Evolutionary conservation across 306 rosid genomes (phyloP), one percentile per base, ranked within the genome.

Genomic region (Purshia tridentata): DNA sequence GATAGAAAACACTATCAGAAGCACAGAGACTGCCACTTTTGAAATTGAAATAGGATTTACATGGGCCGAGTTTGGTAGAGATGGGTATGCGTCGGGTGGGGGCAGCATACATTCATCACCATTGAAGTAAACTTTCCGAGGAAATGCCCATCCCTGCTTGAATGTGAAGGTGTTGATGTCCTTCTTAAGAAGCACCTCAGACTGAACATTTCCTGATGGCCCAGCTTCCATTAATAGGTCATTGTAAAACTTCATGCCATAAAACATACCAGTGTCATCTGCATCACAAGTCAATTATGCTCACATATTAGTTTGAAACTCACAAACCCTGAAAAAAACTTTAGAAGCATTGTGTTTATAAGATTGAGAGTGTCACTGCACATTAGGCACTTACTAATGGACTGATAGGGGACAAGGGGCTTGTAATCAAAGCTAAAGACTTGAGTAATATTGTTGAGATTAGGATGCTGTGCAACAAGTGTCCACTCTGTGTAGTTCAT

Each of bases 231-330:
- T 89, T 69, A 93, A 56, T 14, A 91, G 74, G 79, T 93, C 98
- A 72, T 93, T 93, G 84, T 87, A 91, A 84, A 71, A 93, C 65
- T 89, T 91, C 88, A 90, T 87, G 66, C 98, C 98, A 47, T 91
- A 93, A 80, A 93, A 93, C 97, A 90, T 91, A 39, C 92, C 97
- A 44, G 98, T 93, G 71, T 93, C 98, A 88, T 93, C 98, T 93
- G 93, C 86, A 83, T 12, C 62, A 37, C 66, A 69, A 47, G 67
- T 41, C 47, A 56, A 65, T 41, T 8, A 61, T 20, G 59, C 56
- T 68, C 54, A 22, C 6, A 4, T 74, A 23, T 51, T 1, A 70
- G 50, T 56, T 45, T 7, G 20, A 56, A 77, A 78, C 47, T 62
- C 66, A n/a, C 62, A 23, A 2, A 20, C 44, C 47, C 2, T 0